Evolutionary conservation across 768 basidiomycete species (phyloP).

Genomic region (Phylloporus rhodoxanthus): DNA sequence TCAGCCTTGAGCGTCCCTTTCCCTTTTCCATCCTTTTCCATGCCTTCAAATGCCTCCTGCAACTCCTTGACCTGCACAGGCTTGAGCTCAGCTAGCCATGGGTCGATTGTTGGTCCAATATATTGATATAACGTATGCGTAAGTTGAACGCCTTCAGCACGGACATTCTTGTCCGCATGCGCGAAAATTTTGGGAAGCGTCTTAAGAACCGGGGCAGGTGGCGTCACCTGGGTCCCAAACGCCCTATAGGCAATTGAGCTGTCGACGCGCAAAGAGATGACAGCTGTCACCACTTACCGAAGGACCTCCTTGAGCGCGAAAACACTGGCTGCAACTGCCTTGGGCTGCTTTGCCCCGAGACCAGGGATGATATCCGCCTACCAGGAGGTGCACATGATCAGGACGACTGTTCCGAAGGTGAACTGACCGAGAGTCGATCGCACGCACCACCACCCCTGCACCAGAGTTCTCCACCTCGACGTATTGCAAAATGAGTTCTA

Average conservation of each 20-base stretch:
- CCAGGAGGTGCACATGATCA: conserved; percentile 24
- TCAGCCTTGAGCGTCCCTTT: conserved; percentile 77
- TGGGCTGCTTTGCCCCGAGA: conserved; percentile 88
- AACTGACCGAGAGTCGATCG: conserved; percentile 21
- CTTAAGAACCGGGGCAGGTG: conserved; percentile 78
- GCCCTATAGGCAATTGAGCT: conserved; percentile 38
- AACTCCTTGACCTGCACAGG: conserved; percentile 96
- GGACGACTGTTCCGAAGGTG: conserved; percentile 18
- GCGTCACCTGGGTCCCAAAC: conserved; percentile 74
- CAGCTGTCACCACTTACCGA: conserved; percentile 46
- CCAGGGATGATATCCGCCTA: conserved; percentile 81
- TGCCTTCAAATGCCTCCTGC: conserved; percentile 78
- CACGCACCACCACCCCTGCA: conserved; percentile 81
- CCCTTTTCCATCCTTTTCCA: conserved; percentile 83
- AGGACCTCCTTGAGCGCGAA: conserved; percentile 76
- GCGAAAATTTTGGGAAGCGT: conserved; percentile 87
- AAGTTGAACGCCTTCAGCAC: conserved; percentile 82
- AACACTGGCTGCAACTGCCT: conserved; percentile 78
- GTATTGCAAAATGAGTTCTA: conserved; percentile 84
- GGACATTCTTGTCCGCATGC: conserved; percentile 92
- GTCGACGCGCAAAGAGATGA: not conserved
- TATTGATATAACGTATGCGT: conserved; percentile 76
- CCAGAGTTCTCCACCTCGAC: conserved; percentile 90
- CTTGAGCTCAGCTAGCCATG: conserved; percentile 85
- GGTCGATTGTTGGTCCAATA: conserved; percentile 77